Conservation (phyloP, 2,329 filamentous ascomycete genomes). For the Fusarium circinatum region DNA sequence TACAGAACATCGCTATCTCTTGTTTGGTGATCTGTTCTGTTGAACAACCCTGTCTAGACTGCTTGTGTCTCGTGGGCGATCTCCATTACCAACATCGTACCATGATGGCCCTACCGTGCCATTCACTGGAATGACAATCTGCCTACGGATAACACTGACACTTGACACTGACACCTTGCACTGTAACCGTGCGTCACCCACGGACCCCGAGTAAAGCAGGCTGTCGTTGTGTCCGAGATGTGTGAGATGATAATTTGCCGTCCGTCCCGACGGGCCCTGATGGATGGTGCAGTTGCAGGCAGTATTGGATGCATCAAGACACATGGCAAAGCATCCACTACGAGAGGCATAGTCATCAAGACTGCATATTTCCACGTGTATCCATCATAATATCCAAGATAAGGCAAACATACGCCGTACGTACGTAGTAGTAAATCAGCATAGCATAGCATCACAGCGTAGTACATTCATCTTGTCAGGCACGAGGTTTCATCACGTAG, state of each 20-base stretch:
- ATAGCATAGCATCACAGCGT: background rate
- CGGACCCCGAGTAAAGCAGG: background rate
- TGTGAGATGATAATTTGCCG: constrained; percentile 11
- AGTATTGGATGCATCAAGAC: constrained; percentile 5
- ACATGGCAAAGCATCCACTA: constrained; percentile 29
- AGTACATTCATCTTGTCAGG: constrained; percentile 1
- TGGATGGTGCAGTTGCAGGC: background rate
- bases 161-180: background rate
- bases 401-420: background rate
- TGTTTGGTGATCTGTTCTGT: background rate
- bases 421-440: background rate
- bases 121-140: constrained; percentile 14
- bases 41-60: background rate
- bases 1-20: constrained; percentile 5
- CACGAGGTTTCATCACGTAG: constrained; percentile 12
- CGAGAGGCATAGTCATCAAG: background rate
- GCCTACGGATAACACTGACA: background rate
- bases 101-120: constrained; percentile 31
- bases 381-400: background rate
- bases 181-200: constrained; percentile 14
- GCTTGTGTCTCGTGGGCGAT: constrained; percentile 19
- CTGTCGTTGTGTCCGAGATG: background rate
- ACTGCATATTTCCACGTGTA: constrained; percentile 25
- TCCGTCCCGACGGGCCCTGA: constrained; percentile 14
- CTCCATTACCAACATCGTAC: constrained; percentile 26